phyloP scores from a whole-genome alignment of 805 yeast species.

The Scheffersomyces amazonensis region DNA sequence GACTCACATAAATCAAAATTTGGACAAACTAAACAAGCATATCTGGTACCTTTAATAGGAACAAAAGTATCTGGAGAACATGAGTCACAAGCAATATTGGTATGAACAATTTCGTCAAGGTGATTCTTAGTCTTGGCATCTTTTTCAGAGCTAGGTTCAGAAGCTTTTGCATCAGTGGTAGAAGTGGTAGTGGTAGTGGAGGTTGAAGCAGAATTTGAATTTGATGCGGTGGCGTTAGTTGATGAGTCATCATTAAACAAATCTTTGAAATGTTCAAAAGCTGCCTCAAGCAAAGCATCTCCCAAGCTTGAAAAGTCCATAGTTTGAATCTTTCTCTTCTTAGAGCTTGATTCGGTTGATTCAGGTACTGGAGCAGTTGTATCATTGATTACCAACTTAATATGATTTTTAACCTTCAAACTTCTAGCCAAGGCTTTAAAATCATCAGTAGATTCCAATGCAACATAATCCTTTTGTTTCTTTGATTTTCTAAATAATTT shows the following conservation, averaged over 20 bases:
- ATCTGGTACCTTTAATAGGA: slow-evolving; percentile 47
- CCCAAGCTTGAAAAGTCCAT: slow-evolving; percentile 21
- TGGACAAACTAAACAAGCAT: slow-evolving; percentile 48
- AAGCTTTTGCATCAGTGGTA: not conserved
- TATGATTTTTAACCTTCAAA: slow-evolving; percentile 44
- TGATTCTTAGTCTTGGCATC: not conserved
- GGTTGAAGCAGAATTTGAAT: slow-evolving; percentile 2
- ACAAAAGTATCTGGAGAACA: slow-evolving; percentile 26
- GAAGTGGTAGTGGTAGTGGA: not conserved
- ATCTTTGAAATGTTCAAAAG: slow-evolving; percentile 25
- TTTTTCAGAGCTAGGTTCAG: not conserved
- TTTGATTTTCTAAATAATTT: slow-evolving; percentile 42
- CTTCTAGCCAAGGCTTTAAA: slow-evolving; percentile 44
- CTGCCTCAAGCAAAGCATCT: slow-evolving; percentile 24
- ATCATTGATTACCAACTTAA: slow-evolving; percentile 31
- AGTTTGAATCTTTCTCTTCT: slow-evolving; percentile 6
- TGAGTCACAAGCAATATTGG: slow-evolving; percentile 29
- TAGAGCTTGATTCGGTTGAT: not conserved
- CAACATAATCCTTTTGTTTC: slow-evolving; percentile 38
- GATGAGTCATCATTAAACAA: slow-evolving; percentile 10
- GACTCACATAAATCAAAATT: slow-evolving; percentile 52
- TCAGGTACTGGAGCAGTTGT: slow-evolving; percentile 6
- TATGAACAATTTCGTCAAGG: slow-evolving; percentile 14
- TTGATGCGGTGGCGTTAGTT: slow-evolving; percentile 2
- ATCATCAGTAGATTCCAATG: slow-evolving; percentile 36